Base-by-base conservation (phyloP, 2,329 filamentous ascomycete genomes). In the Periconia macrospinosa region DNA sequence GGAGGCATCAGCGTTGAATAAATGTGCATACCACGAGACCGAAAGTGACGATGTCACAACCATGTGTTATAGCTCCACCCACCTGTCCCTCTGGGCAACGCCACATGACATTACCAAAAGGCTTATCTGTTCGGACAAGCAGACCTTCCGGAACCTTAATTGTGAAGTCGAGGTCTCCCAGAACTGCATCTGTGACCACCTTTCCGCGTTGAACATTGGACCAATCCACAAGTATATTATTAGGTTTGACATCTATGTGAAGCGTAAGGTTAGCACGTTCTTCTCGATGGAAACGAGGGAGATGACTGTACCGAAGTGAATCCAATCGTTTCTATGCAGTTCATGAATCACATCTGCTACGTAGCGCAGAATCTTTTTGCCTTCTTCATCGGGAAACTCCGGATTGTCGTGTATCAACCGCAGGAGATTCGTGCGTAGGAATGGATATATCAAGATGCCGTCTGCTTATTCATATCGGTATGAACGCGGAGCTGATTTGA, bases 31-130 rank as follows among this genome's bases (percentile, higher is more conserved):
- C 71, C 18, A 76, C 67, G 13, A 75, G 63, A 53, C 70, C 69
- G 54, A 75, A 73, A 8, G 71, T 75, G 63, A 69, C 74, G 14
- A 76, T 61, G 50, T 74, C 72, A 44, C 68, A 76, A 47, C n/a
- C n/a, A n/a, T n/a, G n/a, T n/a, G n/a, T n/a, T n/a, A n/a, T n/a
- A n/a, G 72, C 68, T 56, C 72, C 71, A 7, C 60, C 66, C 40
- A 71, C 50, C 30, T 66, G 65, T 35, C 56, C 65, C 57, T 69
- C 69, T 7, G 68, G 70, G 55, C 75, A 69, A n/a, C 54, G 63
- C 70, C 66, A 76, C 73, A 50, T 66, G 73, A 61, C 72, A 76
- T 62, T 70, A 69, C 72, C 71, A 76, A 69, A 76, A 75, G 17
- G 55, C 65, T 56, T 76, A 75, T 15, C 71, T 71, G 59, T 75